phyloP scores from a whole-genome alignment of 352 stramenopile genomes.

The Aphanomyces astaci region DNA sequence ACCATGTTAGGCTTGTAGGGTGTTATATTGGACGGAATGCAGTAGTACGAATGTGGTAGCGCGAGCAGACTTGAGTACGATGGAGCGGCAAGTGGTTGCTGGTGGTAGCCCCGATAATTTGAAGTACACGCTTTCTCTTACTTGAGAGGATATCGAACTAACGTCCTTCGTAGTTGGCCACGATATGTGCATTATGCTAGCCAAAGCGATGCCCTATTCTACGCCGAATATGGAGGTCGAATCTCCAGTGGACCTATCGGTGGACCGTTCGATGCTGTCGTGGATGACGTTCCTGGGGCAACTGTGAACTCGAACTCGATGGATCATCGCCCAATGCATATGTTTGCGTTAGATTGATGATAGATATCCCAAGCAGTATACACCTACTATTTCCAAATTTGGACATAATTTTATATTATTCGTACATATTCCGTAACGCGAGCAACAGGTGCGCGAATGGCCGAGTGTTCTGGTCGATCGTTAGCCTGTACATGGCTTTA shows the following conservation, averaged over 20 bases:
- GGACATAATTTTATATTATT: too few relatives aligned
- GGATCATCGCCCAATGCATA: neutral
- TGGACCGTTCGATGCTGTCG: neutral
- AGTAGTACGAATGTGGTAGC: constrained; percentile 15
- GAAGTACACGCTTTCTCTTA: neutral
- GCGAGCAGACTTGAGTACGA: neutral
- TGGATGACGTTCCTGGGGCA: neutral
- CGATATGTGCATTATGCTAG: constrained; percentile 1
- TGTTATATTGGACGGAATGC: constrained; percentile 16
- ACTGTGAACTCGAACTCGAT: neutral
- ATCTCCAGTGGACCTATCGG: neutral
- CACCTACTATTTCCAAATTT: too few relatives aligned
- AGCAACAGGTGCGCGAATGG: constrained; percentile 5
- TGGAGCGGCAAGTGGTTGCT: constrained; percentile 1
- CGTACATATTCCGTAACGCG: neutral
- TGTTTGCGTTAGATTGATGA: neutral
- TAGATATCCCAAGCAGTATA: too few relatives aligned
- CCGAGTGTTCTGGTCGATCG: constrained; percentile 41
- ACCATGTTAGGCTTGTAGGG: constrained; percentile 3
- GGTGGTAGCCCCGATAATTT: neutral
- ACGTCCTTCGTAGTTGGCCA: constrained; percentile 12
- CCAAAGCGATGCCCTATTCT: neutral
- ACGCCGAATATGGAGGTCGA: constrained; percentile 16
- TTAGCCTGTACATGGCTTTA: constrained; percentile 82
- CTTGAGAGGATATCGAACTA: too few relatives aligned